A percentile compares a stretch with the other conserved stretches of the same genome.
Conservation (phyloP, 805 yeast species). For the Saccharomycodes ludwigii region DNA sequence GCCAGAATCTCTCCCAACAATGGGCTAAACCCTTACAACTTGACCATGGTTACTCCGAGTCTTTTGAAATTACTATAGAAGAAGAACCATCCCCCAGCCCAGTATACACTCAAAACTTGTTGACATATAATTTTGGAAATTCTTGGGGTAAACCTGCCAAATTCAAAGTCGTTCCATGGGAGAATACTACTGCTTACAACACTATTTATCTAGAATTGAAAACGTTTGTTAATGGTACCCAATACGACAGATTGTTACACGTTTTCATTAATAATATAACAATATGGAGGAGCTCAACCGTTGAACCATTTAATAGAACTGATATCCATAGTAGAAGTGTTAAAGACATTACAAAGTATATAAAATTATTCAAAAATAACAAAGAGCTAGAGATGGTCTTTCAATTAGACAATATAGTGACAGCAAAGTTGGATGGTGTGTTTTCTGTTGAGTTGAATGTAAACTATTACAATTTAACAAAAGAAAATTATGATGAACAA, state of each 20-base stretch:
- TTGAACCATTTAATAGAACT: constrained; percentile 50
- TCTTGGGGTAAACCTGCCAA: constrained; percentile 49
- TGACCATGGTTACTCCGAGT: no score
- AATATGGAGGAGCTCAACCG: constrained; percentile 77
- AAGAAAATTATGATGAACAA: constrained; percentile 8
- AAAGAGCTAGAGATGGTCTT: constrained; percentile 32
- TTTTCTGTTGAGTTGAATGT: constrained; percentile 43
- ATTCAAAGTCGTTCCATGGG: constrained; percentile 32
- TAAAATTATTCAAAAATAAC: constrained; percentile 31
- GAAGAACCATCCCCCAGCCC: constrained; percentile 14
- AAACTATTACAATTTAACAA: constrained; percentile 32
- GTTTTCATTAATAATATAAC: constrained; percentile 50
- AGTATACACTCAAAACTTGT: constrained; percentile 28
- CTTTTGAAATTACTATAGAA: constrained; percentile 9
- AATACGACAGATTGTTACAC: constrained; percentile 55
- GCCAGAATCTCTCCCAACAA: no score
- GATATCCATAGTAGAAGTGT: constrained; percentile 34
- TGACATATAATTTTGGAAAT: constrained; percentile 40
- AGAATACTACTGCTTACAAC: constrained; percentile 30
- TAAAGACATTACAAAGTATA: constrained; percentile 55
- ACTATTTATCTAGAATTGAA: constrained; percentile 41
- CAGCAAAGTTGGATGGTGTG: constrained; percentile 44
- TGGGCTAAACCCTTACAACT: no score
- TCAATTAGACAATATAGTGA: constrained; percentile 53
- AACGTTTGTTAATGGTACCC: constrained; percentile 44